These are phyloP conservation scores for Sambucus nigra DNA, from an alignment of 129 eudicot genomes.

Conservation along the genomic window DNA sequence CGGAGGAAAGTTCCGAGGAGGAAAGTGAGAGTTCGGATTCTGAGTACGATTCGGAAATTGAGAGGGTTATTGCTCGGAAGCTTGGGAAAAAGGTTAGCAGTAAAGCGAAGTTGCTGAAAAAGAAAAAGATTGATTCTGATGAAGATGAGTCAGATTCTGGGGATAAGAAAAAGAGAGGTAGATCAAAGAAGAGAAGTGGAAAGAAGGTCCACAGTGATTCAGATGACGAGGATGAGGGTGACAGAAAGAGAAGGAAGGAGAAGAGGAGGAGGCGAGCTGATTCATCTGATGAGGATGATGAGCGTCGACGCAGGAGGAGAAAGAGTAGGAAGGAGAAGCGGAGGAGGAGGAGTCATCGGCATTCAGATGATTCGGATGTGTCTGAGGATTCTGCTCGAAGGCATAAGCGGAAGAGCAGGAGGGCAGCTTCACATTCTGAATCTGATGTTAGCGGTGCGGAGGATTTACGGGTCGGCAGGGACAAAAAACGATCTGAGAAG, in stretches of 20 bases:
- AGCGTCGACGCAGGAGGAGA: slow-evolving; percentile 33
- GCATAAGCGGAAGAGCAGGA: slow-evolving; percentile 56
- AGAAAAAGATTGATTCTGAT: slow-evolving; percentile 29
- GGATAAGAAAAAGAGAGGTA: slow-evolving; percentile 38
- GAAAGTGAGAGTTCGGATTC: slow-evolving; percentile 87
- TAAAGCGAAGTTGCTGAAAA: slow-evolving; percentile 28
- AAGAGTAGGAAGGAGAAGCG: slow-evolving; percentile 75
- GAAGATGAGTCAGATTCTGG: slow-evolving; percentile 42
- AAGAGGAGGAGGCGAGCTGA: slow-evolving; percentile 49
- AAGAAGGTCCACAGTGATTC: slow-evolving; percentile 34
- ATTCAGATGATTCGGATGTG: slow-evolving; percentile 43
- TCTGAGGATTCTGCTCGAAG: slow-evolving; percentile 33
- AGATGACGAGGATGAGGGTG: slow-evolving; percentile 35
- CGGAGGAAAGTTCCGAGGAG: slow-evolving; percentile 58
- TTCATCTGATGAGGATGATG: slow-evolving; percentile 66
- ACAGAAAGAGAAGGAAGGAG: slow-evolving; percentile 44
- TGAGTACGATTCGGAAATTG: slow-evolving; percentile 81
- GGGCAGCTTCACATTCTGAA: slow-evolving; percentile 37
- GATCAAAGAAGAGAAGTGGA: slow-evolving; percentile 54
- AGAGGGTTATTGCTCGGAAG: slow-evolving; percentile 53
- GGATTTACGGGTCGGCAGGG: slow-evolving; percentile 64
- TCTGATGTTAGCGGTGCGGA: slow-evolving; percentile 53
- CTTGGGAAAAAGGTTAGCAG: slow-evolving; percentile 36
- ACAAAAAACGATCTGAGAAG: slow-evolving; percentile 48
- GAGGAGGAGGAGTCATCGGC: slow-evolving; percentile 56